Base-by-base conservation (phyloP, 306 rosid species). In the Begonia masoniana region DNA sequence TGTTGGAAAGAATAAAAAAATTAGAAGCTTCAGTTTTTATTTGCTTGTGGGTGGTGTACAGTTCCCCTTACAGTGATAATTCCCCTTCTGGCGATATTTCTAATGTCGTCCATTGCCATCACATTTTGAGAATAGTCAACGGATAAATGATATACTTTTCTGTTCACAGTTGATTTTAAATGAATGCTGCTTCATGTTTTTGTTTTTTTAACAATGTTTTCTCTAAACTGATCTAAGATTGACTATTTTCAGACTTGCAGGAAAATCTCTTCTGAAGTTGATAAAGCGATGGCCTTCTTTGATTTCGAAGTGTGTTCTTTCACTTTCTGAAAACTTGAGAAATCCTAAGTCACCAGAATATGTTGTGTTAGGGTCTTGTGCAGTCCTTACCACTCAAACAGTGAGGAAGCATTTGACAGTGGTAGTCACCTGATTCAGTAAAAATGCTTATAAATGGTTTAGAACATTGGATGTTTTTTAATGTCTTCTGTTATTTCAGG, bases 231-330 rank as follows among this genome's bases (percentile, higher is more conserved):
- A 68, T 72, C 23, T 61, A 15, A 58, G 43, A 36, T 55, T 70
- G 48, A 43, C 21, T 73, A 64, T 47, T 74, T 57, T 59, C 76
- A 91, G 99, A 67, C 92, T 83, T 66, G 99, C 99, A 3, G 99
- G 93, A 47, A 91, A 91, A 74, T 69, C 85, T 71, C 84, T 91
- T 35, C 63, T 81, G 62, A 91, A 91, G 84, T 75, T 86, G 84
- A 78, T 83, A 50, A 91, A 91, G 77, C 83, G 92, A 72, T 91
- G 96, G 94, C 94, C 99, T 39, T 77, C 94, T 55, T 73, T 75
- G 94, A 81, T 91, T 74, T 83, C 99, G 6, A 86, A 86, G 72
- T 91, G 96, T 64, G 94, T 83, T 66, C 71, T 91, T 57, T 69
- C 88, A 43, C 75, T 86, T 54, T 71, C 96, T 12, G 78, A 74